These are phyloP conservation scores for Coemansia sp. DNA, from an alignment of 192 early-diverging fungal genomes.

Conservation along the genomic window DNA sequence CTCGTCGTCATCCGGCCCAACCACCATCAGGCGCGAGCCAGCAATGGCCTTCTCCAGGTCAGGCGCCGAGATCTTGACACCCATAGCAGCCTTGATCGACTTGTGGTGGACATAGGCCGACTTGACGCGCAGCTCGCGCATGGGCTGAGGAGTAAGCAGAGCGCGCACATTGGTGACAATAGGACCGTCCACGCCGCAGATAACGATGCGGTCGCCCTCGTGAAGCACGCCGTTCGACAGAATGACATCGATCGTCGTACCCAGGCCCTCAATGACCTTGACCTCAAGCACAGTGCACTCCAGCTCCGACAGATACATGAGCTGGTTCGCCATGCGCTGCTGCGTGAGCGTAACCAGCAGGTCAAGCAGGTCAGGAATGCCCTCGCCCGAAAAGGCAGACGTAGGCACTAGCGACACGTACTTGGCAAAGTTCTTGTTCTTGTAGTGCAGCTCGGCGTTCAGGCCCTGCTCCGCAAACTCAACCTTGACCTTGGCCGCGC, in stretches of 20 bases:
- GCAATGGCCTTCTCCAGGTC: conserved; percentile 96
- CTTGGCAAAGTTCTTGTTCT: conserved; percentile 94
- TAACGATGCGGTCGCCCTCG: conserved; percentile 93
- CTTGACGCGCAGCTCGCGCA: conserved; percentile 96
- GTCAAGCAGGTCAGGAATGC: conserved; percentile 95
- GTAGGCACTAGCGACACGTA: conserved; percentile 96
- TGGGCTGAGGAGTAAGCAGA: conserved; percentile 97
- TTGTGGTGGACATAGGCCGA: conserved; percentile 96
- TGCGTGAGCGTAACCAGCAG: conserved; percentile 90
- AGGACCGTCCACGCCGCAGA: conserved; percentile 86
- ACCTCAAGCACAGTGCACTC: conserved; percentile 99
- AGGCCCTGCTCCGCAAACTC: conserved; percentile 97
- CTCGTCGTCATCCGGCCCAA: conserved; percentile 94
- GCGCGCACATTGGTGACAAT: conserved; percentile 93
- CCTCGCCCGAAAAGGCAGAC: conserved; percentile 97
- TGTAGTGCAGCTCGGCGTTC: conserved; percentile 88
- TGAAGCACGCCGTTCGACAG: conserved; percentile 91
- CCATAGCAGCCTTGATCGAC: conserved; percentile 92
- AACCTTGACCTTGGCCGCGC: conserved; percentile 71
- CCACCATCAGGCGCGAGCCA: conserved; percentile 90
- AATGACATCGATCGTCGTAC: conserved; percentile 96
- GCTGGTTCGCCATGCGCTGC: conserved; percentile 85
- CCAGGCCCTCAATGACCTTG: conserved; percentile 97
- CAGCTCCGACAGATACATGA: conserved; percentile 96
- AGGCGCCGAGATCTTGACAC: conserved; percentile 93